Evolutionary conservation across 2,329 filamentous ascomycete genomes (phyloP).

Genomic region (Emmonsiellopsis sp.): DNA sequence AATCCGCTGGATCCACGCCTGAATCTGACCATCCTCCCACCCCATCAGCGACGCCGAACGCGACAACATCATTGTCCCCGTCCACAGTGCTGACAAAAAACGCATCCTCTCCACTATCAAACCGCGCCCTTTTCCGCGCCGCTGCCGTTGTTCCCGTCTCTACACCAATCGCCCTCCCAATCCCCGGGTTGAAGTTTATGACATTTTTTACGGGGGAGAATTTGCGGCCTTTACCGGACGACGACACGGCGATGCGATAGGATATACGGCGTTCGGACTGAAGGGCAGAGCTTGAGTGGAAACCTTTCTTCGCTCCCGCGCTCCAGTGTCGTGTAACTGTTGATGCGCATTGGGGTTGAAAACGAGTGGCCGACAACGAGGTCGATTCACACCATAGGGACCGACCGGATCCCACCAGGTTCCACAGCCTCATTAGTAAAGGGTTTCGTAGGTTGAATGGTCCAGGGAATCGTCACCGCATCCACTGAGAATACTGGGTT

Average conservation of each 20-base stretch:
- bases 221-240: conserved; percentile 60
- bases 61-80: conserved; percentile 46
- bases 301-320: conserved; percentile 11
- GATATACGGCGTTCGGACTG: conserved; percentile 39
- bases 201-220: conserved; percentile 62
- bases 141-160: conserved; percentile 33
- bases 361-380: background rate
- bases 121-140: conserved; percentile 55
- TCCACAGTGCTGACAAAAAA: conserved; percentile 87
- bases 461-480: conserved; percentile 18
- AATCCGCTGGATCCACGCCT: conserved; percentile 87
- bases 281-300: conserved; percentile 20
- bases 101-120: conserved; percentile 84
- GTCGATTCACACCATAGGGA: background rate
- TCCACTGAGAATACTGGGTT: conserved; percentile 22
- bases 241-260: conserved; percentile 66
- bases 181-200: conserved; percentile 58
- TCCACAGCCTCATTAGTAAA: conserved; percentile 3
- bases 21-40: conserved; percentile 93
- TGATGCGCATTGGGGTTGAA: background rate
- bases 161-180: conserved; percentile 27
- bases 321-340: background rate
- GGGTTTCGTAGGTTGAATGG: conserved; percentile 21
- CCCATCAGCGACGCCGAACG: conserved; percentile 85
- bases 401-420: conserved; percentile 3